Evolutionary conservation across 1,284 basidiomycete species (phyloP), one percentile per base, ranked within the genome.

Genomic region (Ceratobasidium theobromae): DNA sequence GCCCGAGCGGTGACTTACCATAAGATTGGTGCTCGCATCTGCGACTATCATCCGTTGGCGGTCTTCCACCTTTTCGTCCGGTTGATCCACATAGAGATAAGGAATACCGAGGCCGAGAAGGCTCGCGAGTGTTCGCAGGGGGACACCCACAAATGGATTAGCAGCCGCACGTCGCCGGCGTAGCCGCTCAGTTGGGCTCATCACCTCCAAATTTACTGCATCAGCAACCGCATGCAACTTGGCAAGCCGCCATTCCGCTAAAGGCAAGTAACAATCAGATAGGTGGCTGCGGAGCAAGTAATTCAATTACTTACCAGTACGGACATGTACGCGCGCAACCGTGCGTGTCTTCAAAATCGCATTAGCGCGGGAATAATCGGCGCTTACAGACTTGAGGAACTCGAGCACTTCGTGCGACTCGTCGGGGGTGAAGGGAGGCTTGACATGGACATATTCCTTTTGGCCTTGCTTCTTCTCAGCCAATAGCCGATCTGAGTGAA

Each of bases 41-140:
- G 66, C 57, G 4, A 67, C 51, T 46, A 65, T 65, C 64, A 64
- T 30, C 38, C 51, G 65, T 18, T 58, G 48, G 16, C 40, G 67
- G 53, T 57, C 67, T 28, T 65, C 55, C 5, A 48, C 51, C 49
- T 51, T 54, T 45, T 38, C 58, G 16, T 64, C 53, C 23, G 58
- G 51, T 28, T 68, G 58, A n/a, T 64, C 58, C 43, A 69, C 68
- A 32, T 67, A 69, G 23, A 67, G 41, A 27, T 64, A 69, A 3
- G 68, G 68, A n/a, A 69, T 67, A 30, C 68, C 68, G 28, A 69
- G 57, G 16, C 68, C 66, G 48, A 69, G 66, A 23, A 69, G 38
- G 35, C 49, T 35, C 38, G 64, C 58, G 27, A 69, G 66, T 2
- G 52, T 55, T 25, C 58, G 60, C 49, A 64, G 49, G n/a, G 66